Base-by-base conservation (phyloP, 805 yeast genomes). In the Priceomyces medius region DNA sequence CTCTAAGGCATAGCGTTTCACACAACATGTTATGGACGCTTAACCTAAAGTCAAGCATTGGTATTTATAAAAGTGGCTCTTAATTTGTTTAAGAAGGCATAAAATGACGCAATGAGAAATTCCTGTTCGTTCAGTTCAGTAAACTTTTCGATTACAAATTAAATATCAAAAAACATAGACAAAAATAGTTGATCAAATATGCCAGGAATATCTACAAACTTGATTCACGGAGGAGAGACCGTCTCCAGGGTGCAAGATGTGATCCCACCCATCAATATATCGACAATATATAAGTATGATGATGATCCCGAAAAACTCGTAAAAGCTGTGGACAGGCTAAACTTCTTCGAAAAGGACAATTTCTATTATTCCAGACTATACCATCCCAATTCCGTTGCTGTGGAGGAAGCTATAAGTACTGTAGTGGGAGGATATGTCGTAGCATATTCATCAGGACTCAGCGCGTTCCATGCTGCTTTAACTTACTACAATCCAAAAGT, bases 401-500 rank as follows among this genome's bases (percentile, higher is more conserved):
- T 81, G 2, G 97, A 90, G 59, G 73, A 77, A 2, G 74, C 85
- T 1, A 68, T 90, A 7, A 75, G 77, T 1, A 59, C 71, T 27
- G 62, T 89, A 14, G 64, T 88, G 3, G 83, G 73, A 16, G 85
- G 82, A 2, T 76, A 83, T 45, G 80, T 83, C 0, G 80, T 87
- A 0, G 74, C 79, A 0, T 91, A 88, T 59, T 75, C 81, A 34
- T 82, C 90, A 1, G 97, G 98, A 0, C 63, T 88, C 21, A 72
- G 88, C 37, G 95, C 97, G 0, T 87, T 85, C 58, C 77, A 73
- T 53, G 97, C 88, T 0, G 77, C 85, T 2, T 62, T 90, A 58
- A 77, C 83, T 26, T 74, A 81, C 49, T 73, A 68, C 51, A 81
- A 84, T 50, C 97, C 97, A 1, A 85, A 83, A 52, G 72, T 72